Conservation (phyloP, 805 yeast species). For the Metschnikowia borealis region DNA sequence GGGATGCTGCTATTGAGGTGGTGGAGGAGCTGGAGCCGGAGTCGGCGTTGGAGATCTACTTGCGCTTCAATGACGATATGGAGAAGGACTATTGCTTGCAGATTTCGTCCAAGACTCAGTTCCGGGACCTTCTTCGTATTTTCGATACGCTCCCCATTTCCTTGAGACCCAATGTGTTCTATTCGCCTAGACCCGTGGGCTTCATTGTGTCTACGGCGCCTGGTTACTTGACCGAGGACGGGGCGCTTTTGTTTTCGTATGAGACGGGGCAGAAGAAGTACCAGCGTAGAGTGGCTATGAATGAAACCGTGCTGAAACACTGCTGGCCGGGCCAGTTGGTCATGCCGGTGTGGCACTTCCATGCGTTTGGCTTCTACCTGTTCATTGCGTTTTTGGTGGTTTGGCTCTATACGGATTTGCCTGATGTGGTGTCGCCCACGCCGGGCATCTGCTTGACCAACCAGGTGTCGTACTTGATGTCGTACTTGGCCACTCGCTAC, state of each 20-base stretch:
- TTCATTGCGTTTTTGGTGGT: conserved; percentile 40
- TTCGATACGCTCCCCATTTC: conserved; percentile 68
- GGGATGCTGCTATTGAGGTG: conserved; percentile 3
- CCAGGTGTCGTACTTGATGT: conserved; percentile 34
- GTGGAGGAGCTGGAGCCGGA: conserved; percentile 5
- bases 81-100: conserved; percentile 90
- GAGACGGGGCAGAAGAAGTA: conserved; percentile 48
- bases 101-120: conserved; percentile 55
- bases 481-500: conserved; percentile 25
- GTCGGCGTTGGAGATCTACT: conserved; percentile 45
- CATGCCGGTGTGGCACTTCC: conserved; percentile 63
- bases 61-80: conserved; percentile 79
- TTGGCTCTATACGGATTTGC: conserved; percentile 94
- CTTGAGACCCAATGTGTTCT: conserved; percentile 77
- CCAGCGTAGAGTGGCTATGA: conserved; percentile 40
- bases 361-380: conserved; percentile 40
- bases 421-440: conserved; percentile 84
- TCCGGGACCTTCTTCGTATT: conserved; percentile 55
- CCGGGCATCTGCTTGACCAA: conserved; percentile 84
- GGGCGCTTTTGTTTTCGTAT: conserved; percentile 66
- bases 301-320: conserved; percentile 52
- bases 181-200: conserved; percentile 57
- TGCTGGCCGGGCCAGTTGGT: conserved; percentile 91
- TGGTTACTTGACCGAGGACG: conserved; percentile 80
- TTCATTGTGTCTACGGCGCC: conserved; percentile 63